phyloP scores from a whole-genome alignment of 1,139 yeast genomes.

The Blastobotrys malaysiensis region DNA sequence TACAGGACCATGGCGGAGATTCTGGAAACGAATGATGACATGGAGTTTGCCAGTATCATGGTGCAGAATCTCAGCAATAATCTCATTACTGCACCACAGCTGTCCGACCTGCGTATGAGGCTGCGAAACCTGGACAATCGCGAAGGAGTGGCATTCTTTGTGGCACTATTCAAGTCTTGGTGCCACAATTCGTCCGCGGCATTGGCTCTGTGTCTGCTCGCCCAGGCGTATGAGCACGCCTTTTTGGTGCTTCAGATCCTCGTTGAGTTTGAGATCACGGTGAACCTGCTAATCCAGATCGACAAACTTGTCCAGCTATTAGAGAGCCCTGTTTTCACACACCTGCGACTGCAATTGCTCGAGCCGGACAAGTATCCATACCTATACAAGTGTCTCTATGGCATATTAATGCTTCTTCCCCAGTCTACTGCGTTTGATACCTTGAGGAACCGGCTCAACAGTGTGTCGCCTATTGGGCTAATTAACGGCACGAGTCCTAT shows the following conservation, averaged over 20 bases:
- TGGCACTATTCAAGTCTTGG: slow-evolving; percentile 83
- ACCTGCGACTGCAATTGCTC: slow-evolving; percentile 75
- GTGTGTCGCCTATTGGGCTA: slow-evolving; percentile 42
- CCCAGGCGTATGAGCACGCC: slow-evolving; percentile 88
- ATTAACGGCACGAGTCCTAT: slow-evolving; percentile 14
- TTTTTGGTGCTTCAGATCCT: slow-evolving; percentile 69
- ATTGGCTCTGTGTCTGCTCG: slow-evolving; percentile 73
- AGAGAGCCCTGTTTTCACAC: slow-evolving; percentile 86
- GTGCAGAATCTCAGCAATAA: slow-evolving; percentile 86
- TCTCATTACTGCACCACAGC: slow-evolving; percentile 81
- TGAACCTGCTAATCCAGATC: slow-evolving; percentile 66
- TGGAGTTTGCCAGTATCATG: slow-evolving; percentile 72
- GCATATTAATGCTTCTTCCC: slow-evolving; percentile 88
- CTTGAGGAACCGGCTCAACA: slow-evolving; percentile 66
- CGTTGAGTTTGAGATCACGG: slow-evolving; percentile 69
- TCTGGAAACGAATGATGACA: slow-evolving; percentile 54
- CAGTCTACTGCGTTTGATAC: slow-evolving; percentile 90
- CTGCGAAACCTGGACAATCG: slow-evolving; percentile 46
- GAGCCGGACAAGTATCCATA: slow-evolving; percentile 83
- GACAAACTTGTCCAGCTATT: slow-evolving; percentile 75
- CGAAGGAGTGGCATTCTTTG: slow-evolving; percentile 70
- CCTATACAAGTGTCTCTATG: slow-evolving; percentile 82
- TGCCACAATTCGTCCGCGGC: slow-evolving; percentile 89
- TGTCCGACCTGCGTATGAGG: slow-evolving; percentile 62
- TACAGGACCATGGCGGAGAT: slow-evolving; percentile 78